Percentiles rank a stretch among this genome's conserved stretches.
Evolutionary conservation across 345 rosid genomes (phyloP).

Genomic region (Lumnitzera racemosa): DNA sequence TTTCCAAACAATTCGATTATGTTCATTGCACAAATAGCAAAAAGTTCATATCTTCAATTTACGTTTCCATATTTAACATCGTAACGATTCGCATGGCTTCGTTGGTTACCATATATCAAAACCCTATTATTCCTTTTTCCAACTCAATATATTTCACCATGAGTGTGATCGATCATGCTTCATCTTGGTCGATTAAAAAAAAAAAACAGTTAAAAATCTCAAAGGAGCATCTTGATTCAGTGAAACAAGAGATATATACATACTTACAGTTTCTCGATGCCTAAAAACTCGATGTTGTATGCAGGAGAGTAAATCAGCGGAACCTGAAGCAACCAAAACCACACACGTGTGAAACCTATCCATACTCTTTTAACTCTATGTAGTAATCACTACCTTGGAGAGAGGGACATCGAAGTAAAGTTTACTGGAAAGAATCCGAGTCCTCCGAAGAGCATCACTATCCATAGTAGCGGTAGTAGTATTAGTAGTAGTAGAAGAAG

Average conservation of each 20-base stretch:
- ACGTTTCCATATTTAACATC: no score
- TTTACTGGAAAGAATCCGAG: slow-evolving; percentile 64
- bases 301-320: slow-evolving; percentile 69
- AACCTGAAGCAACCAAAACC: slow-evolving; percentile 28
- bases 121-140: no score
- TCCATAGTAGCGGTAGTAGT: slow-evolving; percentile 22
- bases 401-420: slow-evolving; percentile 54
- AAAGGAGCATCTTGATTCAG: background rate
- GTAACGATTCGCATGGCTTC: no score
- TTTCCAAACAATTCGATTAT: no score
- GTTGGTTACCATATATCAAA: no score
- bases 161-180: no score
- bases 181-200: no score
- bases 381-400: slow-evolving; percentile 34
- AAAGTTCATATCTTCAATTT: no score
- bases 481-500: slow-evolving; percentile 17
- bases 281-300: slow-evolving; percentile 61
- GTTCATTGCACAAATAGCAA: no score
- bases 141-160: no score
- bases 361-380: background rate
- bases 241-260: background rate
- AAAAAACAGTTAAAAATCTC: background rate
- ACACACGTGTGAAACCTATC: background rate
- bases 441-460: slow-evolving; percentile 42
- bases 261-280: slow-evolving; percentile 83